Evolutionary conservation across 2,329 filamentous ascomycete genomes (phyloP), one percentile per base, ranked within the genome.

Genomic region (Cercospora sp.): DNA sequence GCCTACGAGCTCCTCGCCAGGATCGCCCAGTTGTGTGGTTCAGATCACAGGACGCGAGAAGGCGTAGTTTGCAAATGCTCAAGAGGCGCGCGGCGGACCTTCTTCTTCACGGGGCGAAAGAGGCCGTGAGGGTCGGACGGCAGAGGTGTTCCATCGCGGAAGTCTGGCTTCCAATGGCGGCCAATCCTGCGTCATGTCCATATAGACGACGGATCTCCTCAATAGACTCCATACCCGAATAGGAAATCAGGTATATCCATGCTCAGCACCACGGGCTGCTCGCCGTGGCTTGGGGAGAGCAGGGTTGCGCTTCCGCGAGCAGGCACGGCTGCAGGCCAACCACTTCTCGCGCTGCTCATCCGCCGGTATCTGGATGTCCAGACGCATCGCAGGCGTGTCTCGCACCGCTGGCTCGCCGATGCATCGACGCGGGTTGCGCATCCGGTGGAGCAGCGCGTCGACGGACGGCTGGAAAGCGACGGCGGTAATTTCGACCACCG

Each of bases 21-120:
- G 66, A 33, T 51, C 53, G 59, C 42, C 66, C 63, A 62, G 67
- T 58, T 57, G 60, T 59, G 60, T 59, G 64, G 55, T 42, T 58
- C 60, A 31, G 60, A 60, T 62, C 59, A 63, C 63, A 64, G 53
- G 60, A 66, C 31, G 40, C 42, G 23, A 13, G 40, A 62, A 48
- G 36, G 36, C 60, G 60, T 9, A 16, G 13, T 20, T 30, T 18
- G 26, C 18, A 23, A 62, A 16, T 18, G 55, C 18, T 28, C 8
- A 7, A 23, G 30, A 36, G 13, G 51, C 30, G 48, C 51, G 42
- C 60, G 28, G 60, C 60, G 16, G 13, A 53, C 51, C 20, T 31
- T 64, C 51, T 59, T 45, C 30, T 42, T 42, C 45, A n/a, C 51
- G n/a, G 23, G 48, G 12, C 48, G 48, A 45, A n/a, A 36, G 33